phyloP scores from a whole-genome alignment of 2,329 filamentous ascomycete species.

The Corinectria fuckeliana region DNA sequence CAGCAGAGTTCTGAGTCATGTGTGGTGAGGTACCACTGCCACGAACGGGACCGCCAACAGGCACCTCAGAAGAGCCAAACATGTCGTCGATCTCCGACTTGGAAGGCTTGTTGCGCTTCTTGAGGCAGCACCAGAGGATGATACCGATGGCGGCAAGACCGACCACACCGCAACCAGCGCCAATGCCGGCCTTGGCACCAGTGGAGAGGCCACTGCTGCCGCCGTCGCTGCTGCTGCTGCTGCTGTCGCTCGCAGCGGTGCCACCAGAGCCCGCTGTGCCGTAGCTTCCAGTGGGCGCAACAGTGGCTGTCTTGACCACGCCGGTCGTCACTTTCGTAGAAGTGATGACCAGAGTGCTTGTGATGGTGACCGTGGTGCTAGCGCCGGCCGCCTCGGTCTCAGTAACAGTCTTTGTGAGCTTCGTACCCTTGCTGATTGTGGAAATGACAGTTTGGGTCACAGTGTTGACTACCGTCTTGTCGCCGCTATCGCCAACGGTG shows the following conservation, averaged over 20 bases:
- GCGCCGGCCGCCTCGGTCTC: constrained; percentile 45
- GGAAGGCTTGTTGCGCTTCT: constrained; percentile 40
- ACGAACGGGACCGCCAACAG: constrained; percentile 43
- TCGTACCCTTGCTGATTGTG: constrained; percentile 40
- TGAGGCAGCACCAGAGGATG: constrained; percentile 41
- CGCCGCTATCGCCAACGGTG: constrained; percentile 33
- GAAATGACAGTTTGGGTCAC: constrained; percentile 42
- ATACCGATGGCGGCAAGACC: constrained; percentile 43
- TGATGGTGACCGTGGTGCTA: constrained; percentile 46
- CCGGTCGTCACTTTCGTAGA: constrained; percentile 43
- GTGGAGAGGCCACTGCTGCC: constrained; percentile 44
- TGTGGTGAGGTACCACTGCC: constrained; percentile 34
- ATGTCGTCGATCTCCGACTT: constrained; percentile 48
- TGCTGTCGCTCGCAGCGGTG: constrained; percentile 16
- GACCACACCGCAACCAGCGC: constrained; percentile 47
- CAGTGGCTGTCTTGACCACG: constrained; percentile 38
- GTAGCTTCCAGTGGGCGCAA: constrained; percentile 35
- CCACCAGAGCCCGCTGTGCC: constrained; percentile 26
- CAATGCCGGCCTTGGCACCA: constrained; percentile 54
- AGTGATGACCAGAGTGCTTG: constrained; percentile 46
- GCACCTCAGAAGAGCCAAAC: constrained; percentile 51
- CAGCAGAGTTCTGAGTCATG: constrained; percentile 40
- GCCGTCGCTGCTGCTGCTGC: constrained; percentile 19
- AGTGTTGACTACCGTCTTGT: constrained; percentile 38
- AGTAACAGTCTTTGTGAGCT: constrained; percentile 41